Evolutionary conservation across 2,329 filamentous ascomycete species (phyloP).

Genomic region (Magnaporthiopsis rhizophila): DNA sequence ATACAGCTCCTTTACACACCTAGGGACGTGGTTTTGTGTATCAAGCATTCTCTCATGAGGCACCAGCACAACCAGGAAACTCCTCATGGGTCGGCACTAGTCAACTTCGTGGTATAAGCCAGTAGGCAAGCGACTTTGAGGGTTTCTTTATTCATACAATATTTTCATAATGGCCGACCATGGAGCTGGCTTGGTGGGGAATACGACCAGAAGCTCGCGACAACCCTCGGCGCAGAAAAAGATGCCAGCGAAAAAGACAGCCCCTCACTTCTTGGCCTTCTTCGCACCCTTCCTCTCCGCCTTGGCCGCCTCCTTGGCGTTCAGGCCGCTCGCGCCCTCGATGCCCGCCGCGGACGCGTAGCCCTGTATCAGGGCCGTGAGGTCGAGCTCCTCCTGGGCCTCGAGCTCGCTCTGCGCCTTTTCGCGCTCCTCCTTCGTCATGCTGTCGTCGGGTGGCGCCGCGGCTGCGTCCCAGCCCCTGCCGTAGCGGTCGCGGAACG

Average conservation of each 20-base stretch:
- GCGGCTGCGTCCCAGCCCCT: conserved; percentile 64
- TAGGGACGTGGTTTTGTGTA: background rate
- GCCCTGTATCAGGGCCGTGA: conserved; percentile 44
- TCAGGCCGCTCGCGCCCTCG: conserved; percentile 28
- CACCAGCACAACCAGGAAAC: background rate
- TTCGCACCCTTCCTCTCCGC: conserved; percentile 30
- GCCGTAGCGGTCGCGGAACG: conserved; percentile 81
- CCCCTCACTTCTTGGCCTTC: conserved; percentile 31
- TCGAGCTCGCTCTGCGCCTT: background rate
- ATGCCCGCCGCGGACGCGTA: conserved; percentile 35
- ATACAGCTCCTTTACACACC: background rate
- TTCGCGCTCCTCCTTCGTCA: conserved; percentile 19
- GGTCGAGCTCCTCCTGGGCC: conserved; percentile 18
- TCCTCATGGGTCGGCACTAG: background rate
- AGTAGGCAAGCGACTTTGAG: background rate
- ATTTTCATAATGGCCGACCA: background rate
- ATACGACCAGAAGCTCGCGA: too few species aligned
- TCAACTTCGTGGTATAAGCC: background rate
- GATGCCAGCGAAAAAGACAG: too few species aligned
- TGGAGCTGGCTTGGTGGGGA: too few species aligned
- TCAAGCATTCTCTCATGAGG: background rate
- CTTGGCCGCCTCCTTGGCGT: conserved; percentile 29
- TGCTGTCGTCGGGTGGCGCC: conserved; percentile 20
- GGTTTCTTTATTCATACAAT: background rate
- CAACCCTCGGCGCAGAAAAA: too few species aligned